phyloP scores from a whole-genome alignment of 345 rosid genomes.

The Corymbia maculata region DNA sequence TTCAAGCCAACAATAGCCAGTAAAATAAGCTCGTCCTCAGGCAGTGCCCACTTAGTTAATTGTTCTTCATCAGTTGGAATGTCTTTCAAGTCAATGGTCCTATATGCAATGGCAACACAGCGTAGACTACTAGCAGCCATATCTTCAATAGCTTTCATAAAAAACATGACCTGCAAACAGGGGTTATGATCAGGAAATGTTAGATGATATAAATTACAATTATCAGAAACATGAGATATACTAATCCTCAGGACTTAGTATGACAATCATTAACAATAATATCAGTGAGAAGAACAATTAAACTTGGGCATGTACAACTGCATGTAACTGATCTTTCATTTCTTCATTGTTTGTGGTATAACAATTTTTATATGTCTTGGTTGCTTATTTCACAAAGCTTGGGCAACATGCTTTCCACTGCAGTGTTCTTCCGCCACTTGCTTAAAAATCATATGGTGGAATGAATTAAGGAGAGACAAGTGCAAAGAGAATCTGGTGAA shows the following conservation, averaged over 20 bases:
- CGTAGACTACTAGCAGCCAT: constrained; percentile 37
- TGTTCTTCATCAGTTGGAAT: neutral
- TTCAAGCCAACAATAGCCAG: constrained; percentile 26
- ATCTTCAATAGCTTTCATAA: constrained; percentile 13
- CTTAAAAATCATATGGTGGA: neutral
- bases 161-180: neutral
- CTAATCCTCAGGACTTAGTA: neutral
- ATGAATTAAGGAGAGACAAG: neutral
- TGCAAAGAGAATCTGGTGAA: neutral
- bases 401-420: neutral
- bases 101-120: constrained; percentile 42
- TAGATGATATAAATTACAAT: neutral
- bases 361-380: neutral
- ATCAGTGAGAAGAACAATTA: neutral
- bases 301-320: neutral
- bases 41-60: neutral
- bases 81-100: neutral
- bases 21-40: constrained; percentile 12
- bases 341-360: neutral
- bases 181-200: neutral
- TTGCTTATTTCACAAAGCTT: neutral
- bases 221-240: neutral
- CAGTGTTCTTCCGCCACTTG: neutral
- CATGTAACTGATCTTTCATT: neutral
- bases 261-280: neutral